Evolutionary conservation across 768 basidiomycete species (phyloP), one percentile per base, ranked within the genome.

Genomic region (Mycena capillaripes): DNA sequence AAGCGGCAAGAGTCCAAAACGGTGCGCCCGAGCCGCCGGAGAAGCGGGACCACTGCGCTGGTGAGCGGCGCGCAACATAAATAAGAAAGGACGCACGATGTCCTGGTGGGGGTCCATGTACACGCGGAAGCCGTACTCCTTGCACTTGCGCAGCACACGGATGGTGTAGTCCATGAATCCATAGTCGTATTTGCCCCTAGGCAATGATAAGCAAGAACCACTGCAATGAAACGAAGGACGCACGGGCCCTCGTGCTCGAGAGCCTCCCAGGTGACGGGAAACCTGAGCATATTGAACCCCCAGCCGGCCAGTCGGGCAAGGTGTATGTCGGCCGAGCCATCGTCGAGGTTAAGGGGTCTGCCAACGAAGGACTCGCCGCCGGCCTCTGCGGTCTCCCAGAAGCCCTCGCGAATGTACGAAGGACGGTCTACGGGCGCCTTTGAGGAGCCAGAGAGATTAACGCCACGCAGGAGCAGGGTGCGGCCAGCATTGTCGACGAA

Each of bases 41-140:
- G 84, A 96, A 97, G 52, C 97, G 94, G 2, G 97, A 97, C 94
- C 96, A 99, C 94, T 97, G 76, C 5, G 23, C 34, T 27, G n/a
- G 42, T 73, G 63, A 38, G 23, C 56, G 30, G 40, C 44, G 27
- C 34, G 62, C 29, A 11, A 10, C 4, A 21, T 3, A 68, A 29
- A 25, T 38, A 29, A 36, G 48, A 32, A 9, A 12, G 21, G 2
- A 89, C 96, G 79, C 79, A 98, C 97, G 48, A 90, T 89, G 78
- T 99, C 97, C 81, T 99, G 98, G 81, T 99, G 97, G 7, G 97
- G 96, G 77, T 98, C 97, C 85, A 99, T 91, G 81, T 91, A 98
- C 16, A 97, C 92, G 79, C 89, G 89, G 83, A 98, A 98, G 21
- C 97, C 97, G 76, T 95, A 93, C 56, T 94, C 91, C 79, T 97